Evolutionary conservation across 768 basidiomycete genomes (phyloP).

Genomic region (Rhodotorula taiwanensis): DNA sequence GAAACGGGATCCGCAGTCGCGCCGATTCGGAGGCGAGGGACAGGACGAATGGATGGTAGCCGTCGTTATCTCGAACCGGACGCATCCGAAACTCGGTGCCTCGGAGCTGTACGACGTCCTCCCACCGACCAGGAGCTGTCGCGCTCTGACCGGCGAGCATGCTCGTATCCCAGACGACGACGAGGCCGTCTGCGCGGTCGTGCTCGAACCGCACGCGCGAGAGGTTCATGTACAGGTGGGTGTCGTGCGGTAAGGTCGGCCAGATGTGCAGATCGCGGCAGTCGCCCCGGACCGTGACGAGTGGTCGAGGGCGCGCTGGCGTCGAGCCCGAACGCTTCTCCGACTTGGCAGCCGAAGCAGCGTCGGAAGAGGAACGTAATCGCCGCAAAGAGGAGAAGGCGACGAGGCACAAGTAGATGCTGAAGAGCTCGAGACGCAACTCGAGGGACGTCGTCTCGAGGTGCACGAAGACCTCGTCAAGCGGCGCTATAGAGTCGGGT

Average conservation of each 20-base stretch:
- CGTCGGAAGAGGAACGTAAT: slow-evolving; percentile 7
- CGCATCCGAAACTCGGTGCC: slow-evolving; percentile 43
- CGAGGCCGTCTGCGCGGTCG: slow-evolving; percentile 38
- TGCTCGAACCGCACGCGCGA: slow-evolving; percentile 33
- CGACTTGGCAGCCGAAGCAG: not conserved
- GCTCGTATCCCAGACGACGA: slow-evolving; percentile 46
- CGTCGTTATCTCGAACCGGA: slow-evolving; percentile 34
- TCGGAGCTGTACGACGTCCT: slow-evolving; percentile 61
- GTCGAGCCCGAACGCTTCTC: not conserved
- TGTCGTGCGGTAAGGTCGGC: slow-evolving; percentile 45
- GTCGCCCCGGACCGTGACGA: slow-evolving; percentile 15
- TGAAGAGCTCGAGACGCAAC: slow-evolving; percentile 50
- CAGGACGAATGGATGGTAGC: slow-evolving; percentile 44
- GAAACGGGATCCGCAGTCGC: slow-evolving; percentile 70
- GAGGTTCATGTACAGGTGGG: slow-evolving; percentile 43
- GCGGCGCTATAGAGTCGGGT: not conserved
- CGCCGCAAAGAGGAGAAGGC: slow-evolving; percentile 32
- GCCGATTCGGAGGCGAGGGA: slow-evolving; percentile 58
- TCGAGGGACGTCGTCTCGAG: slow-evolving; percentile 32
- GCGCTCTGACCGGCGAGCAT: slow-evolving; percentile 57
- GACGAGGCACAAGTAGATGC: slow-evolving; percentile 55
- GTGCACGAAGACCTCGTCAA: slow-evolving; percentile 23
- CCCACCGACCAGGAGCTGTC: slow-evolving; percentile 55
- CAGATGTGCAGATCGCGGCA: slow-evolving; percentile 34
- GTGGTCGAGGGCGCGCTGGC: slow-evolving; percentile 13